Base-by-base conservation (phyloP, 1,284 basidiomycete species). In the Fomitopsis betulina region DNA sequence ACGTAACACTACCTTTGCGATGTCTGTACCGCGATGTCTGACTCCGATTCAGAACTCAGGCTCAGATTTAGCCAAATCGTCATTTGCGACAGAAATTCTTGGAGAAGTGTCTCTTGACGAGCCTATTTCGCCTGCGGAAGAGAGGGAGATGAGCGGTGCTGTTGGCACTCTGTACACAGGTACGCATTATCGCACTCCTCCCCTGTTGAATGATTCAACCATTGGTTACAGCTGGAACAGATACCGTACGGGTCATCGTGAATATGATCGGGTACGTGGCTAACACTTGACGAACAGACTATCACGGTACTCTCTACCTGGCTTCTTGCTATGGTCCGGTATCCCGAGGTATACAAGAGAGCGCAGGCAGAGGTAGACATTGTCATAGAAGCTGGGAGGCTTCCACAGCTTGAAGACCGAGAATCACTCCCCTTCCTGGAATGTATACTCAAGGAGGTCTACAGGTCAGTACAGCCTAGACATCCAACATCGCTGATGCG, bases 91-190 rank as follows among this genome's bases (percentile, higher is more conserved):
- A n/a, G 72, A 69, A n/a, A 74, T 84, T 54, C 68, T 85, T 40
- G 77, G 70, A 54, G 63, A 67, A 32, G 43, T 54, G 59, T 33
- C 57, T 57, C 27, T 21, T 40, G 32, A 54, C 51, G 33, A 62
- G 58, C 27, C 56, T 42, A 19, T 52, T 62, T 32, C 63, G 2
- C 54, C 58, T 13, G 57, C 62, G 21, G 80, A 81, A 55, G 81
- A 82, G 63, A 74, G 76, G 58, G 80, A 82, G 66, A 83, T 84
- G 65, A 82, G 79, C 70, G 80, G 81, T 38, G 76, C 79, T 25
- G 80, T 81, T 45, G 82, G 78, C 12, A 79, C 77, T 8, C 68
- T 84, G 45, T 82, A 78, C 67, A 77, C 76, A 58, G 72, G 72
- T 23, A 19, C 2, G 23, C 9, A 27, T 33, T 33, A 12, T 7